phyloP scores from a whole-genome alignment of 2,329 filamentous ascomycete genomes.

The Colletotrichum scovillei region DNA sequence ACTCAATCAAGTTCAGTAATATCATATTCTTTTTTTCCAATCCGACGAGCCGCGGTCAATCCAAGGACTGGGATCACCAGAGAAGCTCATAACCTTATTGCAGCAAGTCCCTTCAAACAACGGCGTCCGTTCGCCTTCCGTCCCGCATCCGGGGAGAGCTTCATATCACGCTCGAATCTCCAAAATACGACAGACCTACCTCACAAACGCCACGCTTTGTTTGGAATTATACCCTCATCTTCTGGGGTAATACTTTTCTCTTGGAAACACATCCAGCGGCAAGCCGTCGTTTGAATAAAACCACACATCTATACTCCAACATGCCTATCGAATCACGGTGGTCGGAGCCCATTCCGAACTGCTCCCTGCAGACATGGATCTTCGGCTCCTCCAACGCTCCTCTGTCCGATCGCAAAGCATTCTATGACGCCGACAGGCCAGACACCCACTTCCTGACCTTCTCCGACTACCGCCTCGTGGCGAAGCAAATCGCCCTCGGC shows the following conservation, averaged over 20 bases:
- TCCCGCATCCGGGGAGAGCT: not conserved
- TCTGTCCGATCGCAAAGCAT: constrained; percentile 57
- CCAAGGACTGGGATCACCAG: not conserved
- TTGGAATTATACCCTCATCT: no score
- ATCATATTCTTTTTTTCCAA: not conserved
- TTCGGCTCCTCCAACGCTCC: constrained; percentile 60
- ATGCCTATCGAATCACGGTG: constrained; percentile 64
- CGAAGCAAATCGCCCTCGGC: constrained; percentile 78
- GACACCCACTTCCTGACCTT: constrained; percentile 75
- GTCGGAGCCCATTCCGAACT: constrained; percentile 54
- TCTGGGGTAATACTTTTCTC: not conserved
- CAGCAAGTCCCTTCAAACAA: not conserved
- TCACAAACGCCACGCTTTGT: no score
- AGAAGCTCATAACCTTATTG: constrained; percentile 15
- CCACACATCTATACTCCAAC: not conserved
- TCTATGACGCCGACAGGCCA: constrained; percentile 75
- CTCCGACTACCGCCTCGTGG: constrained; percentile 74
- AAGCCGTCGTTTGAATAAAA: not conserved
- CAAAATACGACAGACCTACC: no score
- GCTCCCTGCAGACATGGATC: constrained; percentile 67
- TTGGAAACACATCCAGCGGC: no score
- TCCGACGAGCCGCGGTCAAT: not conserved
- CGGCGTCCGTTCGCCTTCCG: not conserved
- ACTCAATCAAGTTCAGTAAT: constrained; percentile 10
- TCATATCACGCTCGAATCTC: no score